Base-by-base conservation (phyloP, 805 yeast species). In the Kazachstania taianensis region DNA sequence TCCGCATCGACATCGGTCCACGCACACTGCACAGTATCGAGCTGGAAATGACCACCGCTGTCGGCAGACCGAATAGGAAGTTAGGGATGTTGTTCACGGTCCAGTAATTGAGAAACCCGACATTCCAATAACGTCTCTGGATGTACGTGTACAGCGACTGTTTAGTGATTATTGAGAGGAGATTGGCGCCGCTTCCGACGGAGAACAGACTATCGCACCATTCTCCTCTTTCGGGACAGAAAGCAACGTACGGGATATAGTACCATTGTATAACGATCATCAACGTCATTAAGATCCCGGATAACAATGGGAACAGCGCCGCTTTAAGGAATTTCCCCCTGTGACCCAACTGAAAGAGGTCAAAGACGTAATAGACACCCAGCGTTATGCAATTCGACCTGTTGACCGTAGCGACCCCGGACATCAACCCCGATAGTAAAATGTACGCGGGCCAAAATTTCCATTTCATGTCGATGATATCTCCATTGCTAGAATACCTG, bases 81-180 rank as follows among this genome's bases (percentile, higher is more conserved):
- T 87, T 82, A 8, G 96, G 95, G 6, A 83, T 57, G 49, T 92
- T 89, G 50, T 75, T 75, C 0, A 66, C 40, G 0, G 92, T 80
- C 89, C 96, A 92, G 59, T 92, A 92, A 28, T 59, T 65, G 38
- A 92, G 56, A 35, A 87, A 73, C 0, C 98, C 97, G 30, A 66
- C 70, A 46, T 76, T 72, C 98, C 98, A 92, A 55, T 89, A 86
- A 43, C 75, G 67, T 1, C 60, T 40, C 57, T 92, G 98, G 5
- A 94, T 81, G 54, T 68, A 83, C 3, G 72, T 55, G 46, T 77
- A 77, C 10, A 89, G 63, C 16, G 79, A 70, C 5, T 29, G 27
- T 17, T 30, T 44, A 2, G 59, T 48, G 6, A 57, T 7, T 10
- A 33, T 33, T 13, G 9, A 40, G 39, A 24, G 39, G 18, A 10